phyloP scores from a whole-genome alignment of 805 yeast genomes.

The Lipomyces kockii region DNA sequence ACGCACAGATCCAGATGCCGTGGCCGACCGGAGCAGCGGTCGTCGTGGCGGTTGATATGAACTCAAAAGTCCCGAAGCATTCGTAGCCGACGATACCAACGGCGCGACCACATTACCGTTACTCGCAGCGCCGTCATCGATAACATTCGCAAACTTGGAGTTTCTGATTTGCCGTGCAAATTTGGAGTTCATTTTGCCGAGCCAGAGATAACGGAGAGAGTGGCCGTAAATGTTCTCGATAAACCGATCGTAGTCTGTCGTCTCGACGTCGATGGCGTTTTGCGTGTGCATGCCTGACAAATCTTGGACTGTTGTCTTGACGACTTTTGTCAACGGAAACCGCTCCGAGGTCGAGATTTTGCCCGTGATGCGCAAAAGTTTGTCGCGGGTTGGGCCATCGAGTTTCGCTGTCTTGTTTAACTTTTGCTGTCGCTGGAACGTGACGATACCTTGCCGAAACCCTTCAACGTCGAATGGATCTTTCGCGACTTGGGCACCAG shows the following conservation, averaged over 20 bases:
- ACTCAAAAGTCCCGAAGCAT: not conserved
- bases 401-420: slow-evolving; percentile 54
- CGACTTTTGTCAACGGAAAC: slow-evolving; percentile 64
- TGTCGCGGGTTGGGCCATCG: slow-evolving; percentile 60
- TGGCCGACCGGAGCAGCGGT: not conserved
- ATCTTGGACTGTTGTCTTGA: slow-evolving; percentile 76
- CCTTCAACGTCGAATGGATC: slow-evolving; percentile 82
- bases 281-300: slow-evolving; percentile 49
- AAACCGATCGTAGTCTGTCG: slow-evolving; percentile 46
- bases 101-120: not conserved
- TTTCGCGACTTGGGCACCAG: slow-evolving; percentile 66
- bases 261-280: slow-evolving; percentile 45
- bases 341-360: slow-evolving; percentile 50
- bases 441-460: slow-evolving; percentile 68
- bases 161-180: slow-evolving; percentile 37
- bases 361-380: slow-evolving; percentile 54
- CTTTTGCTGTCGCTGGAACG: slow-evolving; percentile 75
- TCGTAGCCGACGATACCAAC: not conserved
- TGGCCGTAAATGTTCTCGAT: slow-evolving; percentile 43
- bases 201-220: slow-evolving; percentile 51
- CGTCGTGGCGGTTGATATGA: not conserved
- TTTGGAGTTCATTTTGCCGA: slow-evolving; percentile 52
- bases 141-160: slow-evolving; percentile 11
- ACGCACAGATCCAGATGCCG: not conserved
- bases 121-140: not conserved